Base-by-base conservation (phyloP, 1,139 yeast genomes). In the Pichia sp. region DNA sequence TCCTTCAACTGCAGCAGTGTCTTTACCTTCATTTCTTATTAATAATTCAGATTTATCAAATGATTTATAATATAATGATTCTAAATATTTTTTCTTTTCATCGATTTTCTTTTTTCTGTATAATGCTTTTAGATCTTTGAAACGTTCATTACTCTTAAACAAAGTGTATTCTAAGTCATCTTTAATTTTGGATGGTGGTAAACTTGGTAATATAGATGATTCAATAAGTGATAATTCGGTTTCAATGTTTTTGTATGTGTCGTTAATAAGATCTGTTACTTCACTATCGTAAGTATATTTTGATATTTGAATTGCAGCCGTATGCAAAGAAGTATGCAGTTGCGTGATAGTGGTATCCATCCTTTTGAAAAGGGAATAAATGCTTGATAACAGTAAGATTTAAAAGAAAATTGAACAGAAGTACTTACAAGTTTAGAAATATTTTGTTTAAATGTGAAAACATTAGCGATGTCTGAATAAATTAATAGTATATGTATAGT, bases 31-130 rank as follows among this genome's bases (percentile, higher is more conserved):
- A 30, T 29, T 24, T 24, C 26, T n/a, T 20, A 36, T 34, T 20
- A 12, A 20, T 3, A 46, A 35, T 7, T 35, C 49, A n/a, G 39
- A 38, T n/a, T 37, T 35, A 23, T 45, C 48, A 37, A 50, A 46
- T 27, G 54, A 46, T 34, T 42, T 39, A 3, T 39, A 12, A 27
- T 41, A 51, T 1, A 47, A 32, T 28, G 43, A 32, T 9, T 41
- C 35, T 27, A 47, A 43, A 39, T 55, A 56, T 16, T 48, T 48
- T 6, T 45, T 34, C 35, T 55, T 57, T 4, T 58, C 56, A 8
- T 42, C 39, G 26, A 62, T 39, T 35, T 59, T 57, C 1, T 62
- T 55, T 24, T 40, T 45, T 38, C 67, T 48, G 35, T 60, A 53
- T 12, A 53, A 52, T 8, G 55, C 45, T 26, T 55, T 53, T 32